Evolutionary conservation across 768 basidiomycete species (phyloP).

Genomic region (Amanita inopinata): DNA sequence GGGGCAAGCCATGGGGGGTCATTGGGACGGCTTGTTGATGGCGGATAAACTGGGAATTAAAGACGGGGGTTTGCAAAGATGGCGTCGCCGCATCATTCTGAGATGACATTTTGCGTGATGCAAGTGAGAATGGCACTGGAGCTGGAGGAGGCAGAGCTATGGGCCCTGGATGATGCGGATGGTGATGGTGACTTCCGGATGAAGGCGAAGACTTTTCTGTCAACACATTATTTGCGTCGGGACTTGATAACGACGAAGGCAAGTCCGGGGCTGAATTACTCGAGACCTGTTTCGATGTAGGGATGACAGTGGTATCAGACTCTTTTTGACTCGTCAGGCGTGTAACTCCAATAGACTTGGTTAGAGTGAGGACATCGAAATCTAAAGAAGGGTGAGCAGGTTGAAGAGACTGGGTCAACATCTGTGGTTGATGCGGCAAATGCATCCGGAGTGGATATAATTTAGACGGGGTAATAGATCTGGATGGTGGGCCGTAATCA

Average conservation of each 20-base stretch:
- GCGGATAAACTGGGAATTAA: constrained; percentile 20
- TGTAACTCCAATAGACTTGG: constrained; percentile 3
- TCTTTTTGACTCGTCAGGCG: background rate
- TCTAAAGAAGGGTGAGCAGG: background rate
- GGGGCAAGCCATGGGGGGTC: constrained; percentile 77
- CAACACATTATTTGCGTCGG: constrained; percentile 5
- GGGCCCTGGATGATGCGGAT: constrained; percentile 55
- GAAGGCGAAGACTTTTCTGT: constrained; percentile 6
- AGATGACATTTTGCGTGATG: constrained; percentile 5
- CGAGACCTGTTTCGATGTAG: background rate
- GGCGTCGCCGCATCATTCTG: constrained; percentile 15
- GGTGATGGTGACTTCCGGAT: constrained; percentile 7
- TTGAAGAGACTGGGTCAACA: background rate
- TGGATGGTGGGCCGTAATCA: constrained; percentile 18
- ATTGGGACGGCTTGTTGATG: constrained; percentile 28
- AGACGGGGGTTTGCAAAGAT: constrained; percentile 22
- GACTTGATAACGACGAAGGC: background rate
- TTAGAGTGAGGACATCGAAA: constrained; percentile 9
- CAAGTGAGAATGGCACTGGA: constrained; percentile 29
- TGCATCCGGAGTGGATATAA: background rate
- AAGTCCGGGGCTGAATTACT: background rate
- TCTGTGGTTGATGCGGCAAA: background rate
- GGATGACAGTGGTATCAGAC: background rate
- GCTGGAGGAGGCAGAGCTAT: constrained; percentile 60
- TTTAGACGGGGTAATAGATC: constrained; percentile 16